A percentile compares a stretch with the other conserved stretches of the same genome.
phyloP scores from a whole-genome alignment of 257 asterid genomes.

The Solanum piurae region DNA sequence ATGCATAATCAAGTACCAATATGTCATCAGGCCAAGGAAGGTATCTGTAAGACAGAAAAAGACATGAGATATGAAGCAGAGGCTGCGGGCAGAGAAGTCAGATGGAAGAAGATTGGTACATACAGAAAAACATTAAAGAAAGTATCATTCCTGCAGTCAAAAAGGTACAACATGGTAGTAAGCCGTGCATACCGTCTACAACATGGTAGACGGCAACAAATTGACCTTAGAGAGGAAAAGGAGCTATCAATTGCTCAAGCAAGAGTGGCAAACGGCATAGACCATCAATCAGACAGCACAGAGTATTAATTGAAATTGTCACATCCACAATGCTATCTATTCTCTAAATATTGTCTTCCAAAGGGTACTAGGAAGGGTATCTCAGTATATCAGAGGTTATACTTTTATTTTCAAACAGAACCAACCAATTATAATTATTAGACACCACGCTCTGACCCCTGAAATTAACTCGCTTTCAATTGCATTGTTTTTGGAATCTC shows the following conservation, averaged over 20 bases:
- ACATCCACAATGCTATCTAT: neutral
- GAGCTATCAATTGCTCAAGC: neutral
- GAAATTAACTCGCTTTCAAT: neutral
- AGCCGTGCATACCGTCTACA: neutral
- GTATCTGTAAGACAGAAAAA: conserved; percentile 36
- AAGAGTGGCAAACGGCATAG: neutral
- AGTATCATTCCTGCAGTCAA: neutral
- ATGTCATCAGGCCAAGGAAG: conserved; percentile 88
- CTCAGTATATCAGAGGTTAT: neutral
- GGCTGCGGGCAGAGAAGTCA: neutral
- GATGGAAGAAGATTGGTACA: neutral
- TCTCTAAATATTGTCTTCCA: neutral
- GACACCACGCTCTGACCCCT: neutral
- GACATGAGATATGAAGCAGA: neutral
- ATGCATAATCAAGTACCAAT: conserved; percentile 68
- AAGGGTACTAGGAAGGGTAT: neutral
- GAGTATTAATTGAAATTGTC: neutral
- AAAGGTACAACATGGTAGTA: neutral
- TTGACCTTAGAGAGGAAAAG: neutral
- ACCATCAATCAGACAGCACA: neutral
- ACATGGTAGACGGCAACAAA: neutral
- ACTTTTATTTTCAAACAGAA: neutral
- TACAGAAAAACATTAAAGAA: neutral
- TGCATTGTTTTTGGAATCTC: neutral
- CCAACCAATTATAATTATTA: neutral